These are phyloP conservation scores for Vitis labrusca DNA, from an alignment of 164 flowering plant genomes.

Conservation along the genomic window DNA sequence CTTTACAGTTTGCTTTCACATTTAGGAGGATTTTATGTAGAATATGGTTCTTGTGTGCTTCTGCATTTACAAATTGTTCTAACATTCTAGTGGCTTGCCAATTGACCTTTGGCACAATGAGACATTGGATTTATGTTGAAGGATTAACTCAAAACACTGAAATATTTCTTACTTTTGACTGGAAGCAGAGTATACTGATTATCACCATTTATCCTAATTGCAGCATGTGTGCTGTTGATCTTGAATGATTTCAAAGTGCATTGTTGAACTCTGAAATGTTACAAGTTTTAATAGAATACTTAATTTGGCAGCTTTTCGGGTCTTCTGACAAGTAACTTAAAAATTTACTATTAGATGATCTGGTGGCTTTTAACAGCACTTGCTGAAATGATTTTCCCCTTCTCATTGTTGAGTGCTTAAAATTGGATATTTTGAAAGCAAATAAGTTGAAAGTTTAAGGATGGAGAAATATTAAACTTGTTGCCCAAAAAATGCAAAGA, in stretches of 20 bases:
- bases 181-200: neutral
- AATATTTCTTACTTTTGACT: neutral
- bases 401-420: too few species aligned
- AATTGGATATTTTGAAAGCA: too few species aligned
- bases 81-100: too few species aligned
- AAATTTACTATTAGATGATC: too few species aligned
- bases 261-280: neutral
- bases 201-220: neutral
- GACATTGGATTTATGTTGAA: neutral
- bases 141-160: neutral
- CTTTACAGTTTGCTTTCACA: slow-evolving; percentile 4
- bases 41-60: neutral
- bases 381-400: too few species aligned
- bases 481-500: too few species aligned
- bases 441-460: too few species aligned
- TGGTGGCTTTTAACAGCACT: too few species aligned
- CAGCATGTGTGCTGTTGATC: neutral
- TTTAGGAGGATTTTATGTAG: neutral
- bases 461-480: too few species aligned
- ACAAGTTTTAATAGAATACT: neutral
- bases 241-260: neutral
- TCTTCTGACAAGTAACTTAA: too few species aligned
- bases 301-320: neutral
- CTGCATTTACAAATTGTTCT: too few species aligned
- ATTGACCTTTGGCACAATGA: neutral